Percentiles rank a stretch among this genome's conserved stretches.
Conservation (phyloP, 129 eudicot species). For the Flaveria sonorensis region DNA sequence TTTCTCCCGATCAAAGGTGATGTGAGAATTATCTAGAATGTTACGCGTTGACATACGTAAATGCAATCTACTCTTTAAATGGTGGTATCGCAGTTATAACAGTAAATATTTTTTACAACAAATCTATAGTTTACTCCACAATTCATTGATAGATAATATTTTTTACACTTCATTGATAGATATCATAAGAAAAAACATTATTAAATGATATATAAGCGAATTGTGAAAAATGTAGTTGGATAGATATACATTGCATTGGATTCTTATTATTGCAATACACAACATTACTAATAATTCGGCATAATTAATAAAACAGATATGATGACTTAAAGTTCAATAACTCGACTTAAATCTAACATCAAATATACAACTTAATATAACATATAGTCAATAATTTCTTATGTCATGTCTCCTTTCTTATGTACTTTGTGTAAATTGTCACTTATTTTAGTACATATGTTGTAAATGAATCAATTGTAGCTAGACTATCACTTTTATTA, state of each 20-base stretch:
- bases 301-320: background rate
- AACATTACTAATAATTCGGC: too few species aligned
- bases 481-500: too few species aligned
- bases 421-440: too few species aligned
- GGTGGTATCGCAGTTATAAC: too few species aligned
- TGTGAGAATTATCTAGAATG: too few species aligned
- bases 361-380: background rate
- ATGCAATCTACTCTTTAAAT: background rate
- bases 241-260: background rate
- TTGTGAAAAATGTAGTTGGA: background rate
- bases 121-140: background rate
- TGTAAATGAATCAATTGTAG: too few species aligned
- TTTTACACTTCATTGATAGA: background rate
- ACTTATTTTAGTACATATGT: too few species aligned
- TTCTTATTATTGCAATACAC: background rate
- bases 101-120: too few species aligned
- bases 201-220: background rate
- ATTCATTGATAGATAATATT: too few species aligned
- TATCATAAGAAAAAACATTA: background rate
- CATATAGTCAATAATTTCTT: background rate
- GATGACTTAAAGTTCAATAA: too few species aligned
- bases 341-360: background rate
- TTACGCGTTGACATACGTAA: background rate
- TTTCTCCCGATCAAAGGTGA: too few species aligned
- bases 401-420: too few species aligned